Evolutionary conservation across 2,329 filamentous ascomycete genomes (phyloP).

Genomic region (Exophiala xenobiotica): DNA sequence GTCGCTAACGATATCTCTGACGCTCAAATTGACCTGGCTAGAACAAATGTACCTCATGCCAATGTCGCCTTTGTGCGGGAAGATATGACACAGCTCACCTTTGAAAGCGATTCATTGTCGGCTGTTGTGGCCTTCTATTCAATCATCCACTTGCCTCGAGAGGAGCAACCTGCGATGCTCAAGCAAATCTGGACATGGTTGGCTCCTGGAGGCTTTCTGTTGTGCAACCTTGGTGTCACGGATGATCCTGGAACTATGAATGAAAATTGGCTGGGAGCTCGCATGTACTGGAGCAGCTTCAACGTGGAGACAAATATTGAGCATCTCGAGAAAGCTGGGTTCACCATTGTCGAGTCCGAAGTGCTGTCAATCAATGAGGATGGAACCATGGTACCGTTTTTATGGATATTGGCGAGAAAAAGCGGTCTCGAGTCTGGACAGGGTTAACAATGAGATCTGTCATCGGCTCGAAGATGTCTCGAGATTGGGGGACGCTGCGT

Average conservation of each 20-base stretch:
- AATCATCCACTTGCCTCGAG: slow-evolving; percentile 55
- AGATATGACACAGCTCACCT: slow-evolving; percentile 45
- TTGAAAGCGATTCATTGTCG: slow-evolving; percentile 42
- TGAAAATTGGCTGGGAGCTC: slow-evolving; percentile 15
- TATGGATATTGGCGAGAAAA: slow-evolving; percentile 25
- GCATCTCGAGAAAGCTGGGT: slow-evolving; percentile 33
- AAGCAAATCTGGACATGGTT: slow-evolving; percentile 50
- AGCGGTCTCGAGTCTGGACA: not conserved
- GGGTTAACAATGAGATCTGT: not conserved
- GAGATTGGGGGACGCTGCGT: too few species aligned
- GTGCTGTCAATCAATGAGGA: slow-evolving; percentile 28
- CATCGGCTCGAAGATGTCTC: too few species aligned
- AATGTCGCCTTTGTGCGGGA: slow-evolving; percentile 36
- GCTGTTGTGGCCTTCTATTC: slow-evolving; percentile 56
- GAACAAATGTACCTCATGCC: slow-evolving; percentile 25
- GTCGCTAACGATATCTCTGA: slow-evolving; percentile 47
- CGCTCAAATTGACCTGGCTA: slow-evolving; percentile 40
- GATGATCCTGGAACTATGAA: slow-evolving; percentile 14
- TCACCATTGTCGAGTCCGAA: slow-evolving; percentile 31
- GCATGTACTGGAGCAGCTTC: slow-evolving; percentile 28
- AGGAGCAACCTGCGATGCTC: slow-evolving; percentile 51
- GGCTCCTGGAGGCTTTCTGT: slow-evolving; percentile 51
- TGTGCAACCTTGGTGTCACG: slow-evolving; percentile 48
- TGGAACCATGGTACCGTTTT: slow-evolving; percentile 23
- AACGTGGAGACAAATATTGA: slow-evolving; percentile 12